These are phyloP conservation scores for Gentiana macrophylla DNA, from an alignment of 257 asterid genomes.

Conservation along the genomic window DNA sequence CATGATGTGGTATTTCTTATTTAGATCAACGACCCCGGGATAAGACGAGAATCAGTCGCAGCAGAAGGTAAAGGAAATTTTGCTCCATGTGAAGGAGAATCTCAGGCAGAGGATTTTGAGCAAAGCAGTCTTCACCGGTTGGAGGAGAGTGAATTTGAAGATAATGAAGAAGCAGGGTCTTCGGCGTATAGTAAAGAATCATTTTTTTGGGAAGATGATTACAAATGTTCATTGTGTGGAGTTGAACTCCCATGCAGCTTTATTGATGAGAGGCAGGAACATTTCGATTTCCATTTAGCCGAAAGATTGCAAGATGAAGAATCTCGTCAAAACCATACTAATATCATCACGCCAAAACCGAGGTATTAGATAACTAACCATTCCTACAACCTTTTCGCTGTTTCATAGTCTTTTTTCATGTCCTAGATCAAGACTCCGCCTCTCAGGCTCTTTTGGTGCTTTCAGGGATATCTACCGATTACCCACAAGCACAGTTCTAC, in stretches of 20 bases:
- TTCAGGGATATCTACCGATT: too few species aligned
- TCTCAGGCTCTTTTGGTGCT: too few species aligned
- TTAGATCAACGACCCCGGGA: constrained; percentile 29
- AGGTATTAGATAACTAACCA: constrained; percentile 10
- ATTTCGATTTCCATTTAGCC: constrained; percentile 89
- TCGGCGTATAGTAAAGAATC: constrained; percentile 18
- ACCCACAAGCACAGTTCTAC: too few species aligned
- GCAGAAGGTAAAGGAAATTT: constrained; percentile 9
- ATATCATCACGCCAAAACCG: constrained; percentile 14
- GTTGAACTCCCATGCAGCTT: constrained; percentile 72
- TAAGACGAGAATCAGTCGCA: constrained; percentile 8
- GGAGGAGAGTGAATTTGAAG: constrained; percentile 8
- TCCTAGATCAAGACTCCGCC: not conserved
- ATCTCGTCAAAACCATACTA: constrained; percentile 23
- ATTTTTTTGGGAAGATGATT: constrained; percentile 56
- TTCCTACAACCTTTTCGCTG: not conserved
- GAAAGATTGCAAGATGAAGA: constrained; percentile 78
- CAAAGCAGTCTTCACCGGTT: constrained; percentile 15
- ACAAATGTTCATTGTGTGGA: constrained; percentile 81
- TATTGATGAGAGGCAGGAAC: constrained; percentile 78
- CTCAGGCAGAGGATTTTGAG: constrained; percentile 16
- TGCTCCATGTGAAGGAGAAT: constrained; percentile 13
- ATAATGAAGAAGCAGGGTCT: constrained; percentile 24
- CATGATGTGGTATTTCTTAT: not conserved
- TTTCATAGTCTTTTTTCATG: not conserved